Conservation (phyloP, 345 rosid genomes). For the Eucalyptus regnans region DNA sequence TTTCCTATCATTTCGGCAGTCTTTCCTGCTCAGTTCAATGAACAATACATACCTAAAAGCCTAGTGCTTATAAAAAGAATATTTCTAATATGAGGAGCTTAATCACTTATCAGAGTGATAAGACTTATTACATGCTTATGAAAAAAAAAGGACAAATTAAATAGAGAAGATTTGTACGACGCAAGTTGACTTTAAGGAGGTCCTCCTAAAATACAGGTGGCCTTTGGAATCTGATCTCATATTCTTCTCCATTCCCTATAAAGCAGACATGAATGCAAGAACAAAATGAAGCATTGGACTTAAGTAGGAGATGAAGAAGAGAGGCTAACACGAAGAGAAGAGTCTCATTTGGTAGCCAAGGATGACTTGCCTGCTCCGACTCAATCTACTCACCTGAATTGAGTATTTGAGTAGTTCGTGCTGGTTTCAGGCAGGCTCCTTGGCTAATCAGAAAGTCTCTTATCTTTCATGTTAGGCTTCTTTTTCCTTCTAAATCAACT, state of each 20-base stretch:
- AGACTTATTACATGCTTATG: neutral
- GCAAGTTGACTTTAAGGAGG: neutral
- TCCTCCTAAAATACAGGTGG: neutral
- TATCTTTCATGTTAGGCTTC: neutral
- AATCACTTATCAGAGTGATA: neutral
- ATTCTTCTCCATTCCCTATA: neutral
- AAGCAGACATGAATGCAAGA: neutral
- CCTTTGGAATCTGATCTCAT: neutral
- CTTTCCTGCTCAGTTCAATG: neutral
- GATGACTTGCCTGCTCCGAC: neutral
- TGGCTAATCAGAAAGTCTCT: neutral
- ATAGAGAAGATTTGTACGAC: neutral
- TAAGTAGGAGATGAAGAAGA: neutral
- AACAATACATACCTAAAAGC: neutral
- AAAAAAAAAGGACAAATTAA: neutral
- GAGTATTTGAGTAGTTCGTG: neutral
- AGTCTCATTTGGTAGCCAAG: neutral
- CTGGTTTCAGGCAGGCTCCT: neutral
- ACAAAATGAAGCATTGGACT: neutral
- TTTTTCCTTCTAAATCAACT: neutral
- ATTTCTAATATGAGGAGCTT: neutral
- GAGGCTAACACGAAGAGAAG: neutral
- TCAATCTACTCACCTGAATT: neutral
- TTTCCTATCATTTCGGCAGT: neutral
- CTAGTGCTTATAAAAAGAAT: neutral